A percentile compares a stretch with the other conserved stretches of the same genome.
These are phyloP conservation scores for Penicilliopsis zonata DNA, from an alignment of 495 filamentous ascomycete genomes.

Conservation along the genomic window DNA sequence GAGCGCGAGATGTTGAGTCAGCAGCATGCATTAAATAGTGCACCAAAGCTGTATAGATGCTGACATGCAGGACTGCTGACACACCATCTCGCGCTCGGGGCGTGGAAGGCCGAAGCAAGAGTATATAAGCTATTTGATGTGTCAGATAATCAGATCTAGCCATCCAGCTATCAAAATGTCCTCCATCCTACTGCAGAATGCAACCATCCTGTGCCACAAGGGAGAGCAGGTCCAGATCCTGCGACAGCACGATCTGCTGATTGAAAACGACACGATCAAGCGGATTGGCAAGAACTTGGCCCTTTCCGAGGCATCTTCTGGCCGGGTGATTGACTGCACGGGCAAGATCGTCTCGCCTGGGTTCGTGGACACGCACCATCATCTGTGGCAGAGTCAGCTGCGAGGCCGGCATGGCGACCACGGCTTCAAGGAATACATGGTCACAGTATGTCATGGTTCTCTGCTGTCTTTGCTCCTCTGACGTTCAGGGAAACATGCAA, in stretches of 20 bases:
- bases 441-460: slow-evolving; percentile 11
- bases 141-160: no score
- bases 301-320: slow-evolving; percentile 4
- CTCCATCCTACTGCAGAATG: slow-evolving; percentile 12
- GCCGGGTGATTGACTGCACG: slow-evolving; percentile 38
- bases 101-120: no score
- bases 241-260: slow-evolving; percentile 11
- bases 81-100: no score
- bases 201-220: slow-evolving; percentile 13
- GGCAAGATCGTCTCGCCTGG: slow-evolving; percentile 46
- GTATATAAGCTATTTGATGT: no score
- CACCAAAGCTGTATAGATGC: no score
- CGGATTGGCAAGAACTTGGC: slow-evolving; percentile 10
- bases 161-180: no score
- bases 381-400: slow-evolving; percentile 45
- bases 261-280: slow-evolving; percentile 17
- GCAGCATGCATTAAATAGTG: no score
- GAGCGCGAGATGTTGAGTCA: no score
- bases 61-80: no score
- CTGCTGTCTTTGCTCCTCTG: neutral
- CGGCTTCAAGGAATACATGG: slow-evolving; percentile 28
- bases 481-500: slow-evolving; percentile 15
- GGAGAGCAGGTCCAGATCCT: slow-evolving; percentile 8
- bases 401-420: slow-evolving; percentile 28
- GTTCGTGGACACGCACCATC: slow-evolving; percentile 48